phyloP scores from a whole-genome alignment of 257 asterid genomes.

The Ilex aquifolium region DNA sequence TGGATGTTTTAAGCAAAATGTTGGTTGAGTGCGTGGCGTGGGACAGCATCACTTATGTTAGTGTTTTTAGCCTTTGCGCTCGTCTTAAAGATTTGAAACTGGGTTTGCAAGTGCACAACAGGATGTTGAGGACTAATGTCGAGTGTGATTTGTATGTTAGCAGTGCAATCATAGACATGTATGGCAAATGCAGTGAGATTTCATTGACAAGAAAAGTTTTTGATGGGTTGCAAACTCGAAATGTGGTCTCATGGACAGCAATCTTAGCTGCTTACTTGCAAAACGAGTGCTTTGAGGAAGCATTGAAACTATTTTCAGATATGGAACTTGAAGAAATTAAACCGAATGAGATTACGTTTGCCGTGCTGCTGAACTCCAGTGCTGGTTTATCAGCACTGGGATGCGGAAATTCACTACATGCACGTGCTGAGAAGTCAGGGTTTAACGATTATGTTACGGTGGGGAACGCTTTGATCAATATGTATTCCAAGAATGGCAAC shows the following conservation, averaged over 20 bases:
- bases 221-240: slow-evolving; percentile 31
- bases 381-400: slow-evolving; percentile 68
- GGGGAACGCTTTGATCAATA: slow-evolving; percentile 61
- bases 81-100: slow-evolving; percentile 41
- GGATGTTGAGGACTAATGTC: slow-evolving; percentile 39
- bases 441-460: slow-evolving; percentile 36
- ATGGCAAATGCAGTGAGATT: slow-evolving; percentile 74
- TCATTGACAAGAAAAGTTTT: slow-evolving; percentile 36
- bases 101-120: slow-evolving; percentile 60
- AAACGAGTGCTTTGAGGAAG: slow-evolving; percentile 72
- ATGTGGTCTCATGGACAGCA: slow-evolving; percentile 77
- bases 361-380: slow-evolving; percentile 64
- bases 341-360: slow-evolving; percentile 79
- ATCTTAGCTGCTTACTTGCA: slow-evolving; percentile 61
- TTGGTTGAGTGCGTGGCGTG: slow-evolving; percentile 31
- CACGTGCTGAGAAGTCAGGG: slow-evolving; percentile 56
- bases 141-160: slow-evolving; percentile 47
- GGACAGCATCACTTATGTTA: slow-evolving; percentile 60
- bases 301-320: slow-evolving; percentile 46
- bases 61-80: slow-evolving; percentile 55
- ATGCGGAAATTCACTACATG: slow-evolving; percentile 60
- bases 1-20: slow-evolving; percentile 40
- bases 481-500: slow-evolving; percentile 65
- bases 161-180: slow-evolving; percentile 65
- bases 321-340: slow-evolving; percentile 43